phyloP scores from a whole-genome alignment of 345 rosid species.

The Bretschneidera sinensis region DNA sequence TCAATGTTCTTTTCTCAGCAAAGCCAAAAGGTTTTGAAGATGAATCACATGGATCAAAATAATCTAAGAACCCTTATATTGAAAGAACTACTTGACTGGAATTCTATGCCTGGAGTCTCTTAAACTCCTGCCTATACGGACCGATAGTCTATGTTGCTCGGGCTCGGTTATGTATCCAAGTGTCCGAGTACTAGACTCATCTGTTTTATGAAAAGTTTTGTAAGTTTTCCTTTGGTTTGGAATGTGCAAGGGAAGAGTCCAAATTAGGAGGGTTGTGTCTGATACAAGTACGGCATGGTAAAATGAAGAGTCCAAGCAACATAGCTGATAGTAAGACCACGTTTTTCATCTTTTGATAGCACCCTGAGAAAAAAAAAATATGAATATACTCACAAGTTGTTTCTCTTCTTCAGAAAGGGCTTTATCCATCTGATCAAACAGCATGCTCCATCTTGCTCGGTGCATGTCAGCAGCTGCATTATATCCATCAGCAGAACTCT shows the following conservation, averaged over 20 bases:
- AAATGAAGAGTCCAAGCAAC: no score
- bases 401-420: slow-evolving; percentile 76
- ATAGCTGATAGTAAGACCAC: no score
- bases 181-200: no score
- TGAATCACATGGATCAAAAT: neutral
- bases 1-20: neutral
- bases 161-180: no score
- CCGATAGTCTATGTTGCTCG: no score
- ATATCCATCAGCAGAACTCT: slow-evolving; percentile 26
- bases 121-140: no score
- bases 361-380: no score
- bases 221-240: no score
- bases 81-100: neutral
- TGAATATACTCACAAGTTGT: slow-evolving; percentile 58
- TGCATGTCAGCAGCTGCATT: slow-evolving; percentile 44
- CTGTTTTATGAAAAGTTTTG: no score
- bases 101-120: neutral
- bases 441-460: slow-evolving; percentile 51
- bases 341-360: neutral
- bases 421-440: slow-evolving; percentile 76
- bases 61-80: neutral
- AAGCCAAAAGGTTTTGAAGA: neutral
- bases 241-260: no score
- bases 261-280: no score
- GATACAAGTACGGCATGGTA: no score